These are phyloP conservation scores for Kentomonas sorsogonicus DNA, from an alignment of 208 protist species.

Conservation along the genomic window DNA sequence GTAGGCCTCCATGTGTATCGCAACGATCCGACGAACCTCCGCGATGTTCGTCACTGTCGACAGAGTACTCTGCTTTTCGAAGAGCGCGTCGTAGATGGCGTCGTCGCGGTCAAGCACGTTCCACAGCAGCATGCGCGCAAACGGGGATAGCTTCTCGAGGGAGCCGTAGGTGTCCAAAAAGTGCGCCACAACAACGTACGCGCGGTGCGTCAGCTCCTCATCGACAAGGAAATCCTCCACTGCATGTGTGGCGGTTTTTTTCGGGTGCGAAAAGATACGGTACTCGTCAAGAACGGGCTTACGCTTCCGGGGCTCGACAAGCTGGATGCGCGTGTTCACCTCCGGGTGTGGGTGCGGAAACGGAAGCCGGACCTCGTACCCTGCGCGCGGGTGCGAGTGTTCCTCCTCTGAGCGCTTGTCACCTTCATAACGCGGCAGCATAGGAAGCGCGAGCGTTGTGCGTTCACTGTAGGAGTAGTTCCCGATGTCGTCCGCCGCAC, in stretches of 20 bases:
- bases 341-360: constrained; percentile 48
- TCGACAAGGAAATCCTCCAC: constrained; percentile 84
- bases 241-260: constrained; percentile 63
- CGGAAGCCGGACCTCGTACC: constrained; percentile 53
- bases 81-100: constrained; percentile 31
- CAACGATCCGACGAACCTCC: constrained; percentile 18
- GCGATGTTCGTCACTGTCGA: constrained; percentile 16
- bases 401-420: constrained; percentile 59
- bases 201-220: constrained; percentile 74
- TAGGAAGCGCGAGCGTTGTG: constrained; percentile 24
- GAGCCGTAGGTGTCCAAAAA: constrained; percentile 74
- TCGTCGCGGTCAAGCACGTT: constrained; percentile 64
- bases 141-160: constrained; percentile 56
- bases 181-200: constrained; percentile 48
- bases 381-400: constrained; percentile 38
- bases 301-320: constrained; percentile 67
- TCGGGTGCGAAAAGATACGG: constrained; percentile 80
- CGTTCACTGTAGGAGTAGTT: constrained; percentile 79
- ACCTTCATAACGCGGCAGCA: constrained; percentile 63
- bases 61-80: constrained; percentile 28
- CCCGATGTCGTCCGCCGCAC: constrained; percentile 26
- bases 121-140: constrained; percentile 64
- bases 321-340: constrained; percentile 72
- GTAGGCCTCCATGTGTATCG: constrained; percentile 22
- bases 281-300: constrained; percentile 74